Conservation (phyloP, 805 yeast species). For the Lipomyces sp. region DNA sequence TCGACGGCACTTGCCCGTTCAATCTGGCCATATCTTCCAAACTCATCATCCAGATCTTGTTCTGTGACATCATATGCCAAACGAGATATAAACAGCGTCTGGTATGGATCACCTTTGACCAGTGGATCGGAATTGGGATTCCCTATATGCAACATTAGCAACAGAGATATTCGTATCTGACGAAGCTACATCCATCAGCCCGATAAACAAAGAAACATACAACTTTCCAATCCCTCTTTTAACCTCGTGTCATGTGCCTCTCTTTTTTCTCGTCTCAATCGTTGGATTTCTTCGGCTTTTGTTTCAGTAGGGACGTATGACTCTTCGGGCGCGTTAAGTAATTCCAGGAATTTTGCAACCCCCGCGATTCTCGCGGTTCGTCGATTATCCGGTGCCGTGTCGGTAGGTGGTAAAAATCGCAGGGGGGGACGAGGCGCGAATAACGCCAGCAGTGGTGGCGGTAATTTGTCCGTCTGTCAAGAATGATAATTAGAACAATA, state of each 20-base stretch:
- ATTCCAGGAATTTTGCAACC: conserved; percentile 46
- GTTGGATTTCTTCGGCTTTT: conserved; percentile 39
- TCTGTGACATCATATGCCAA: conserved; percentile 69
- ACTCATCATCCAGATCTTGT: conserved; percentile 65
- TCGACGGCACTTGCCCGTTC: conserved; percentile 52
- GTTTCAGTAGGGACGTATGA: conserved; percentile 46
- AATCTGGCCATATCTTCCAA: conserved; percentile 70
- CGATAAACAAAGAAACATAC: conserved; percentile 21
- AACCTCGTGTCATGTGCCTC: conserved; percentile 44
- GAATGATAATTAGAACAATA: background rate
- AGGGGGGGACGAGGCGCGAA: conserved; percentile 65
- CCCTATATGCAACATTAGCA: conserved; percentile 46
- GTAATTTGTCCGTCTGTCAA: conserved; percentile 50
- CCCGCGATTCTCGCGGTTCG: conserved; percentile 56
- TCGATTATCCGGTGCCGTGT: conserved; percentile 55
- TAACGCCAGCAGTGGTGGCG: conserved; percentile 54
- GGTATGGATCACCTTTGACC: conserved; percentile 70
- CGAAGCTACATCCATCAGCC: background rate
- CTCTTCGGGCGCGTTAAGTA: conserved; percentile 42
- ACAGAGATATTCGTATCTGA: background rate
- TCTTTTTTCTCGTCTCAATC: conserved; percentile 42
- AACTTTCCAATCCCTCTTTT: conserved; percentile 46
- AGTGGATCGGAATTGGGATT: conserved; percentile 63
- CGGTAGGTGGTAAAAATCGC: conserved; percentile 55
- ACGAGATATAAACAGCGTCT: conserved; percentile 78